Conservation (phyloP, 176 grass and related monocot species). For the Paspalum vaginatum region DNA sequence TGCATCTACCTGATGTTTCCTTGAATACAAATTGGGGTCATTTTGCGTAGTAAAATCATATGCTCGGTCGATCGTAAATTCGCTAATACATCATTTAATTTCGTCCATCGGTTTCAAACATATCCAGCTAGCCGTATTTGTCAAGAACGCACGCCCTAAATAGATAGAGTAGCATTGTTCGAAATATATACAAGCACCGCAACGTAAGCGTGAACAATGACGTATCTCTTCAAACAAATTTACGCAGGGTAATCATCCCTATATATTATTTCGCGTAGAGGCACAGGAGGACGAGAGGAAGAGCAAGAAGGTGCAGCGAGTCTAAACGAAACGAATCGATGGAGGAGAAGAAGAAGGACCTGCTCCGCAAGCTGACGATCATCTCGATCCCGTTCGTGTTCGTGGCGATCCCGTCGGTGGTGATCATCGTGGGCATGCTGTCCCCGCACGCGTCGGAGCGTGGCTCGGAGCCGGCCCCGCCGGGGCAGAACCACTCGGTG, state of each 20-base stretch:
- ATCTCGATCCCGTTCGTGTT: slow-evolving; percentile 67
- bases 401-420: slow-evolving; percentile 48
- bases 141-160: not conserved
- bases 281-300: not conserved
- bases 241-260: not conserved
- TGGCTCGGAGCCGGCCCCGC: not conserved
- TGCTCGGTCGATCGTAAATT: no score
- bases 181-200: slow-evolving; percentile 5
- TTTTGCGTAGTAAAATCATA: not conserved
- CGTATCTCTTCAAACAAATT: not conserved
- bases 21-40: not conserved
- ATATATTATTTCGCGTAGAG: not conserved
- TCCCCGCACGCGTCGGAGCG: slow-evolving; percentile 46
- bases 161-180: not conserved
- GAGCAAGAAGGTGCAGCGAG: not conserved
- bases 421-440: slow-evolving; percentile 48
- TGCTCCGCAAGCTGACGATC: slow-evolving; percentile 51
- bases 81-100: not conserved
- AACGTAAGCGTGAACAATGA: not conserved
- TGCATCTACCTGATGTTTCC: not conserved
- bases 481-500: slow-evolving; percentile 51
- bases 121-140: not conserved
- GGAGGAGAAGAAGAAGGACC: slow-evolving; percentile 49
- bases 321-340: not conserved
- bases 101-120: not conserved